A percentile compares a stretch with the other conserved stretches of the same genome.
phyloP scores from a whole-genome alignment of 2,329 filamentous ascomycete genomes.

The Berkeleyomyces basicola region DNA sequence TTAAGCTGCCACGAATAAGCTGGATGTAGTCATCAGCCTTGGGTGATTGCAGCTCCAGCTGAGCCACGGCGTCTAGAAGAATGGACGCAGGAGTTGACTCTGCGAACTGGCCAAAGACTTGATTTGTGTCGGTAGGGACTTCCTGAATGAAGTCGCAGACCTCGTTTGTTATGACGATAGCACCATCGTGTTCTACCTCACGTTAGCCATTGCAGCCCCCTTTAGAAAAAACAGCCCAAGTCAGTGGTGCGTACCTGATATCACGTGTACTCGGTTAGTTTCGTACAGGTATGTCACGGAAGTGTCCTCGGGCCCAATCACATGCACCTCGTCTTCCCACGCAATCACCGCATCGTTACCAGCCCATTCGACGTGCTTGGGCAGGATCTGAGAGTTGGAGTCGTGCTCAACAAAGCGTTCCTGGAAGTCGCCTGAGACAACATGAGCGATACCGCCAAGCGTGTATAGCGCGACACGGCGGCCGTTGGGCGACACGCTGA shows the following conservation, averaged over 20 bases:
- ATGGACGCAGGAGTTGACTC: slow-evolving; percentile 81
- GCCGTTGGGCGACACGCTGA: slow-evolving; percentile 81
- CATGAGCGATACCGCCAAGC: slow-evolving; percentile 67
- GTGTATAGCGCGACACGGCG: slow-evolving; percentile 80
- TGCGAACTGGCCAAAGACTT: slow-evolving; percentile 78
- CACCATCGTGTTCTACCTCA: slow-evolving; percentile 53
- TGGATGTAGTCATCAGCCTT: slow-evolving; percentile 98
- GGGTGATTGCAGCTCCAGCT: slow-evolving; percentile 82
- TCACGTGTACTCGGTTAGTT: slow-evolving; percentile 69
- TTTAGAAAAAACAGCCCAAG: background rate
- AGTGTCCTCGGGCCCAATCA: slow-evolving; percentile 71
- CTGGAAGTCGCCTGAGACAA: slow-evolving; percentile 91
- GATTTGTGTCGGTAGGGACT: slow-evolving; percentile 69
- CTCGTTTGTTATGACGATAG: slow-evolving; percentile 77
- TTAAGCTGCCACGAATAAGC: slow-evolving; percentile 70
- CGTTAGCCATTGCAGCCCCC: background rate
- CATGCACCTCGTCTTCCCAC: slow-evolving; percentile 94
- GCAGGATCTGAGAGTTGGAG: slow-evolving; percentile 67
- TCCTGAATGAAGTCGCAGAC: slow-evolving; percentile 96
- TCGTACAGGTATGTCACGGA: slow-evolving; percentile 76
- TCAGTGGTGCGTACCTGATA: slow-evolving; percentile 47
- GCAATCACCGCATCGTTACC: slow-evolving; percentile 88
- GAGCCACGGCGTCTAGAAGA: slow-evolving; percentile 79
- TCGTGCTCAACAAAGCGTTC: slow-evolving; percentile 84
- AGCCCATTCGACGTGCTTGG: slow-evolving; percentile 87